These are phyloP conservation scores for Fusarium oligoseptatum DNA, from an alignment of 2,329 filamentous ascomycete genomes.

Conservation along the genomic window DNA sequence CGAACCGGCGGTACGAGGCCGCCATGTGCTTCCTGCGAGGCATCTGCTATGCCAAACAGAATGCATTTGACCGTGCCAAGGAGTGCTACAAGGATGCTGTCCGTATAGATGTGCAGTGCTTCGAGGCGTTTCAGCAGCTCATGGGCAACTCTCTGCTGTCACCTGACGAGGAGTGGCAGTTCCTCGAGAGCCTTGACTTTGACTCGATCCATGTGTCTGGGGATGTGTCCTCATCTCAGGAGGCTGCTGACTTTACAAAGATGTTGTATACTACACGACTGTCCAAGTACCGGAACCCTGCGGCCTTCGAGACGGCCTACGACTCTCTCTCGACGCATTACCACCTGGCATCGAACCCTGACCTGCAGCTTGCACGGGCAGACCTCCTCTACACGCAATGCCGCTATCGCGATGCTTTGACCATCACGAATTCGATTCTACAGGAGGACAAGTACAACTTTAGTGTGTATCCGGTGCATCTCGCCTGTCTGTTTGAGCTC, in stretches of 20 bases:
- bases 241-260: conserved; percentile 93
- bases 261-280: conserved; percentile 96
- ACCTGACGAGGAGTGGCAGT: conserved; percentile 90
- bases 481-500: conserved; percentile 92
- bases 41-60: conserved; percentile 95
- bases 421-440: conserved; percentile 86
- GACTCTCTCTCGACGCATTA: conserved; percentile 96
- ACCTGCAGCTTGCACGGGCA: conserved; percentile 89
- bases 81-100: conserved; percentile 99
- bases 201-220: conserved; percentile 79
- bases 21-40: conserved; percentile 97
- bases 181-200: conserved; percentile 90
- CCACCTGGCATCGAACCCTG: conserved; percentile 85
- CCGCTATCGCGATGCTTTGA: conserved; percentile 87
- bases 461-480: conserved; percentile 87
- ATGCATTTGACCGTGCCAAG: conserved; percentile 95
- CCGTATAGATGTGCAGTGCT: conserved; percentile 96
- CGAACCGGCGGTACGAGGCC: conserved; percentile 88
- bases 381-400: conserved; percentile 96
- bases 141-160: conserved; percentile 96
- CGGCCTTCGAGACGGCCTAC: conserved; percentile 84
- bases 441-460: conserved; percentile 91
- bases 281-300: conserved; percentile 93
- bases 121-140: conserved; percentile 97
- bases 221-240: conserved; percentile 78